Conservation (phyloP, 495 filamentous ascomycete species). For the Aspergillus incahuasiensis region DNA sequence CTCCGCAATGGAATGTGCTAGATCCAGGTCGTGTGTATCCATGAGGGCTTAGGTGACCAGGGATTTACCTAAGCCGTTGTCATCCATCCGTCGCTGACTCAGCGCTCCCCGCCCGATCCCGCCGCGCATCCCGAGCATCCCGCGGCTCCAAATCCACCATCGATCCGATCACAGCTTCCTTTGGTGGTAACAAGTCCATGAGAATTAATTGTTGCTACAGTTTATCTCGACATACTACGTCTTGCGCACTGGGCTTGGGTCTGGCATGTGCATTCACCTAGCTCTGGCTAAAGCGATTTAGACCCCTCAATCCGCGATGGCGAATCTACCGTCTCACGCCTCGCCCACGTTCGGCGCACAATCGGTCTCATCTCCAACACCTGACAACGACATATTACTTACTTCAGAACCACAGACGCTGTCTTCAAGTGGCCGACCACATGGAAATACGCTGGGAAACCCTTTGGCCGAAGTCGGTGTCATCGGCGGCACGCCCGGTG, state of each 20-base stretch:
- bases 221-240: neutral
- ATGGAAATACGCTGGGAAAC: slow-evolving; percentile 17
- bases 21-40: too few relatives aligned
- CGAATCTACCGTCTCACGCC: slow-evolving; percentile 47
- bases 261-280: slow-evolving; percentile 1
- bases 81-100: slow-evolving; percentile 11
- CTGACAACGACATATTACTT: slow-evolving; percentile 25
- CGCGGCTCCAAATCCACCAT: slow-evolving; percentile 17
- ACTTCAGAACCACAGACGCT: slow-evolving; percentile 12
- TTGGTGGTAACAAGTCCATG: neutral
- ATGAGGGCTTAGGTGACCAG: too few relatives aligned
- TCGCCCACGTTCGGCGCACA: slow-evolving; percentile 48
- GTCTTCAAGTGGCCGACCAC: slow-evolving; percentile 10
- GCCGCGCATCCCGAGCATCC: slow-evolving; percentile 14
- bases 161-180: slow-evolving; percentile 6
- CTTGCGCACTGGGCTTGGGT: neutral
- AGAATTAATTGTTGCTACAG: neutral
- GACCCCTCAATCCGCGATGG: slow-evolving; percentile 33
- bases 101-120: slow-evolving; percentile 16
- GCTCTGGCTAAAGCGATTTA: neutral
- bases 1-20: neutral
- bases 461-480: slow-evolving; percentile 19
- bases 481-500: slow-evolving; percentile 18
- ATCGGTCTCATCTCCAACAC: slow-evolving; percentile 24
- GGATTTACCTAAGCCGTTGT: slow-evolving; percentile 2